Evolutionary conservation across 192 early-diverging fungal genomes (phyloP).

Genomic region (Coemansia interrupta): DNA sequence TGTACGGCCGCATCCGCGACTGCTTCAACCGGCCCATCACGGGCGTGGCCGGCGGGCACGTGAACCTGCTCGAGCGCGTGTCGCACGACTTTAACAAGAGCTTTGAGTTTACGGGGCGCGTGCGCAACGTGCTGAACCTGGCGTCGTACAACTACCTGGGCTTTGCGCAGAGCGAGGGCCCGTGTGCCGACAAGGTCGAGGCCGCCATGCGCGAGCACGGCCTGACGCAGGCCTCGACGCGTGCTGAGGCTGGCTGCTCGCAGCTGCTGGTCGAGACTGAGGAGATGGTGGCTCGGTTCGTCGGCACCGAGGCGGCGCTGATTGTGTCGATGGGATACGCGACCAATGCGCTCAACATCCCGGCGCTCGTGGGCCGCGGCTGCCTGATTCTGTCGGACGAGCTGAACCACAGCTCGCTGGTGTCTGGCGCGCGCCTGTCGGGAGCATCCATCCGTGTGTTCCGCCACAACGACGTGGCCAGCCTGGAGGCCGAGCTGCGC

Average conservation of each 20-base stretch:
- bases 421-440: conserved; percentile 89
- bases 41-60: conserved; percentile 82
- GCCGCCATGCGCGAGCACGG: conserved; percentile 69
- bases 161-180: conserved; percentile 88
- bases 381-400: conserved; percentile 93
- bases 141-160: conserved; percentile 98
- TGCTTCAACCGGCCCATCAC: conserved; percentile 93
- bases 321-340: conserved; percentile 95
- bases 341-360: conserved; percentile 92
- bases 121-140: conserved; percentile 81
- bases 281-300: conserved; percentile 80
- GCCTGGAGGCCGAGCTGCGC: conserved; percentile 77
- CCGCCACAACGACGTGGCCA: conserved; percentile 84
- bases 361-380: conserved; percentile 77
- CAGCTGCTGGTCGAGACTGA: conserved; percentile 77
- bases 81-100: conserved; percentile 80
- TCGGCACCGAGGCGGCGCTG: conserved; percentile 83
- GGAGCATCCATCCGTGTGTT: conserved; percentile 90
- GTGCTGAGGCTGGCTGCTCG: conserved; percentile 69
- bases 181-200: conserved; percentile 93
- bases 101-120: conserved; percentile 79
- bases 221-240: conserved; percentile 61
- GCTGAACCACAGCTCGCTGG: conserved; percentile 91
- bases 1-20: conserved; percentile 87
- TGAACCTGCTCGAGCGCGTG: conserved; percentile 82